These are phyloP conservation scores for Linanthus parryae DNA, from an alignment of 148 eudicot species.

Conservation along the genomic window DNA sequence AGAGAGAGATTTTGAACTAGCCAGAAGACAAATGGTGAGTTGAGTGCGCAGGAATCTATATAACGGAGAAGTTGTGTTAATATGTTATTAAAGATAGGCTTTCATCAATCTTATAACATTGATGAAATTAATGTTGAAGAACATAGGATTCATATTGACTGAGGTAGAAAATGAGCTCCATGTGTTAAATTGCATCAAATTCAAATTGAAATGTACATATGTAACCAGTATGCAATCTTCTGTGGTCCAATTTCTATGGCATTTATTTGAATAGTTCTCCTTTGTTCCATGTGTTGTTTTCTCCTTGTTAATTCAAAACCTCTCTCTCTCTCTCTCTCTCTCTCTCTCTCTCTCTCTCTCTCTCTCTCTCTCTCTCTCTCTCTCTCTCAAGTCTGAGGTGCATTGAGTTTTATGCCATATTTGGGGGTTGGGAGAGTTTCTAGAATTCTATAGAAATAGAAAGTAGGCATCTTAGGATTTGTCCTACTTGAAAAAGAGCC, in stretches of 20 bases:
- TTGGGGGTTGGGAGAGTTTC: slow-evolving; percentile 16
- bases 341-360: slow-evolving; percentile 5
- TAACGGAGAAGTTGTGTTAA: not conserved
- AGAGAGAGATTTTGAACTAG: too few species aligned
- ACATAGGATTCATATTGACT: too few species aligned
- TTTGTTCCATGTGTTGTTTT: slow-evolving; percentile 21
- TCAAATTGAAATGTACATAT: not conserved
- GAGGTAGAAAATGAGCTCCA: not conserved
- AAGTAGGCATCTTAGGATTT: slow-evolving; percentile 16
- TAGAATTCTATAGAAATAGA: slow-evolving; percentile 5
- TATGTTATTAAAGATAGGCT: not conserved
- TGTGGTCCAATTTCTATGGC: slow-evolving; percentile 9
- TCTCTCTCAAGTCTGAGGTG: slow-evolving; percentile 10
- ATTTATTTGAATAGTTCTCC: slow-evolving; percentile 1
- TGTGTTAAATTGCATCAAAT: slow-evolving; percentile 5
- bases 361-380: not conserved
- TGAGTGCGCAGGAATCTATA: not conserved
- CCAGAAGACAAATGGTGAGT: not conserved
- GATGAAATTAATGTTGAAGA: not conserved
- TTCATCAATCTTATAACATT: not conserved
- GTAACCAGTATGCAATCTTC: slow-evolving; percentile 5
- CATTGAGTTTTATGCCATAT: slow-evolving; percentile 15
- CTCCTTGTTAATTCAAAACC: slow-evolving; percentile 10
- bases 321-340: slow-evolving; percentile 1
- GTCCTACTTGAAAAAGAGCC: slow-evolving; percentile 4